Percentiles rank a stretch among this genome's conserved stretches.
These are phyloP conservation scores for Cerrena zonata DNA, from an alignment of 1,284 basidiomycete genomes.

Conservation along the genomic window DNA sequence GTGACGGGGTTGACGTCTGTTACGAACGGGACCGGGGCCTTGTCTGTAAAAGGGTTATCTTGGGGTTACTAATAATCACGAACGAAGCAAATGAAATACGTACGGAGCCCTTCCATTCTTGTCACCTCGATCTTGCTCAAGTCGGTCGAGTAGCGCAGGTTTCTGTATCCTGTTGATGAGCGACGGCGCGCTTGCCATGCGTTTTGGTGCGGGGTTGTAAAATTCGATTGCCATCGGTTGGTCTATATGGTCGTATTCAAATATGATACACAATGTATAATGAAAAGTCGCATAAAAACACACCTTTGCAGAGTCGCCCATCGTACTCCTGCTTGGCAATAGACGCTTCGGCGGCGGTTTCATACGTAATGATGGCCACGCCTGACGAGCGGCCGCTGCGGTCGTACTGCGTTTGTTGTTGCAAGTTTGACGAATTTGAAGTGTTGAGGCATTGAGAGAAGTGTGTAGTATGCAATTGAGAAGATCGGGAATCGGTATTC, in stretches of 20 bases:
- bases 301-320: conserved; percentile 88
- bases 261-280: background rate
- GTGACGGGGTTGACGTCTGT: conserved; percentile 21
- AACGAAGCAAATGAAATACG: background rate
- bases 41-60: conserved; percentile 6
- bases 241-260: conserved; percentile 39
- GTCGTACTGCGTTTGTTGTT: too few relatives aligned
- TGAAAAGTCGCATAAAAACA: too few relatives aligned
- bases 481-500: conserved; percentile 35
- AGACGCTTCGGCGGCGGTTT: conserved; percentile 73
- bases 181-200: conserved; percentile 46
- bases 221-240: conserved; percentile 77
- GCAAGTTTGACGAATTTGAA: too few relatives aligned
- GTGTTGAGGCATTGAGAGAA: conserved; percentile 13
- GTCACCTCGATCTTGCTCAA: conserved; percentile 43
- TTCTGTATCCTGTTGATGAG: conserved; percentile 64
- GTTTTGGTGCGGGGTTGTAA: conserved; percentile 43
- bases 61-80: background rate
- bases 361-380: conserved; percentile 77
- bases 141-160: conserved; percentile 52
- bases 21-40: conserved; percentile 37
- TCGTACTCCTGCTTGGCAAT: conserved; percentile 83
- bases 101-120: conserved; percentile 14
- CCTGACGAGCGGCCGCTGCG: conserved; percentile 90
- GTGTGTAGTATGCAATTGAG: too few relatives aligned